Conservation (phyloP, 176 grass and related monocot species). For the Zea luxurians region DNA sequence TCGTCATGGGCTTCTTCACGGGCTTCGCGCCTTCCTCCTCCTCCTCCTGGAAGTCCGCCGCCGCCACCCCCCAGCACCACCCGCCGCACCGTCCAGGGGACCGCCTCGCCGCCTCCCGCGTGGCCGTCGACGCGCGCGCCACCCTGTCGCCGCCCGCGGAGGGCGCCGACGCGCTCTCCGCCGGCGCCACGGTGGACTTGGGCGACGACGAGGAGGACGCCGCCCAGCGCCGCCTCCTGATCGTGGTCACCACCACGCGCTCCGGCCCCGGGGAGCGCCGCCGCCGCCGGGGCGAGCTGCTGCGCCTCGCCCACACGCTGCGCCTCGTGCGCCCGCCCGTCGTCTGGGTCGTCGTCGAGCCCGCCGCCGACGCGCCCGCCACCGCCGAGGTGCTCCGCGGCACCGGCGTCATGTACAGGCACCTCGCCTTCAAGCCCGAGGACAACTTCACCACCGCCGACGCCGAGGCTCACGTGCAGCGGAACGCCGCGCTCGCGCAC, state of each 20-base stretch:
- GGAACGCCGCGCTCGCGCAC: conserved; percentile 80
- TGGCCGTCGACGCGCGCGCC: conserved; percentile 31
- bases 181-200: conserved; percentile 40
- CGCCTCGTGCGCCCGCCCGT: conserved; percentile 67
- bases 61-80: neutral
- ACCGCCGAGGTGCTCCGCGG: conserved; percentile 74
- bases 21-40: conserved; percentile 81
- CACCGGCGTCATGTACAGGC: conserved; percentile 92
- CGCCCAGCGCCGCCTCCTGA: conserved; percentile 47
- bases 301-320: conserved; percentile 72
- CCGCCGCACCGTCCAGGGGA: conserved; percentile 21
- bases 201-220: conserved; percentile 37
- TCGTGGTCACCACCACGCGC: conserved; percentile 81
- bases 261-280: conserved; percentile 44
- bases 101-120: conserved; percentile 31
- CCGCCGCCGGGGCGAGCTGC: conserved; percentile 50
- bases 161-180: neutral
- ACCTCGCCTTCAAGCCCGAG: conserved; percentile 72
- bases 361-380: conserved; percentile 40
- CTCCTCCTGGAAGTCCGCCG: conserved; percentile 17
- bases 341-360: conserved; percentile 89
- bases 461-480: conserved; percentile 78
- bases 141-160: neutral
- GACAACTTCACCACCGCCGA: conserved; percentile 79
- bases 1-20: conserved; percentile 98